phyloP scores from a whole-genome alignment of 257 asterid genomes.

The Leptodermis oblonga region DNA sequence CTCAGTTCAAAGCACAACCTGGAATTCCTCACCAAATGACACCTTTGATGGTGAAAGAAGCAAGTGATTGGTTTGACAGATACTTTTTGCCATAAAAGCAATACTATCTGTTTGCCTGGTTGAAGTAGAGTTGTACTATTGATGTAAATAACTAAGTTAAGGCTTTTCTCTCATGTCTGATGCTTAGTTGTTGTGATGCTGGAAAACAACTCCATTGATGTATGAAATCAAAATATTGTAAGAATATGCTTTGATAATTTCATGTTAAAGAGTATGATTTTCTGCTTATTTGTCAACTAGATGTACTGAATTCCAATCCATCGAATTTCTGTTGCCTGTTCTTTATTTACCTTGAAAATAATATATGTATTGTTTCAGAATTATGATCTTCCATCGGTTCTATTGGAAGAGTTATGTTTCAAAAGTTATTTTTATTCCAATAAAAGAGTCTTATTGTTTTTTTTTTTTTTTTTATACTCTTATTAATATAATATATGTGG shows the following conservation, averaged over 20 bases:
- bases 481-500: no score
- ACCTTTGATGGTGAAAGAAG: slow-evolving; percentile 69
- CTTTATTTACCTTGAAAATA: no score
- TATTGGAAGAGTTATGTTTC: no score
- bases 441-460: no score
- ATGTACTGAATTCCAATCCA: no score
- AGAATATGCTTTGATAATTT: not conserved
- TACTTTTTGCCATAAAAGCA: slow-evolving; percentile 19
- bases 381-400: no score
- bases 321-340: no score
- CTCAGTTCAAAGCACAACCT: slow-evolving; percentile 57
- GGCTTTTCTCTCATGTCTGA: not conserved
- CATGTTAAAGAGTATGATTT: not conserved
- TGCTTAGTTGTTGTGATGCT: not conserved
- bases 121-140: not conserved
- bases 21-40: slow-evolving; percentile 81
- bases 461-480: no score
- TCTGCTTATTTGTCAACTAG: no score
- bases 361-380: no score
- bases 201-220: not conserved
- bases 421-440: no score
- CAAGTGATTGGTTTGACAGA: slow-evolving; percentile 64
- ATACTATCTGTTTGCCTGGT: not conserved
- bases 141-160: not conserved
- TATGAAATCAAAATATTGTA: not conserved